phyloP scores from a whole-genome alignment of 1,284 basidiomycete genomes.

The Volvariella volvacea region DNA sequence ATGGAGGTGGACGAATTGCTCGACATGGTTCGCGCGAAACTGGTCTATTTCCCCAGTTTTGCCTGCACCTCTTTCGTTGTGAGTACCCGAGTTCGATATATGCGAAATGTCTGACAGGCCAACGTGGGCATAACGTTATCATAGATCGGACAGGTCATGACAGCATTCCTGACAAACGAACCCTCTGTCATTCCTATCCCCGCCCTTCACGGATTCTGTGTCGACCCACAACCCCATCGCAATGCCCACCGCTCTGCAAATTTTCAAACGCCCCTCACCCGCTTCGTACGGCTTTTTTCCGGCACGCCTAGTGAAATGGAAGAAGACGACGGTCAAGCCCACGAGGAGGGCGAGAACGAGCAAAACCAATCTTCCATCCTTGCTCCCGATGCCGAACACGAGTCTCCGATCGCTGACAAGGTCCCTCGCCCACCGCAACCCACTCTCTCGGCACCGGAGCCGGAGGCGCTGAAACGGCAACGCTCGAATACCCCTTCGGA shows the following conservation, averaged over 20 bases:
- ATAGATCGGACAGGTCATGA: constrained; percentile 24
- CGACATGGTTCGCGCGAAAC: constrained; percentile 16
- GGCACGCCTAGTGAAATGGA: background rate
- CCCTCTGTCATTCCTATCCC: constrained; percentile 13
- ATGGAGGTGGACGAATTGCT: constrained; percentile 21
- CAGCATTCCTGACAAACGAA: constrained; percentile 11
- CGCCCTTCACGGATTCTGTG: constrained; percentile 15
- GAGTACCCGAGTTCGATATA: constrained; percentile 8
- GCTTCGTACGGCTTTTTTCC: constrained; percentile 3
- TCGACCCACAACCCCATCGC: constrained; percentile 9
- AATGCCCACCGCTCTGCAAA: background rate
- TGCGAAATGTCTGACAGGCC: constrained; percentile 18
- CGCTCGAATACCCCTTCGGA: constrained; percentile 1
- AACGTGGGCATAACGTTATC: too few species aligned
- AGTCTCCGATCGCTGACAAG: background rate
- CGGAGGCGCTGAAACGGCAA: background rate
- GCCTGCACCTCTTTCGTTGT: constrained; percentile 27
- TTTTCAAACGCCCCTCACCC: background rate
- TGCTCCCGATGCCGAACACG: background rate
- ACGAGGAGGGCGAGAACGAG: background rate
- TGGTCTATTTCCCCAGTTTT: constrained; percentile 23
- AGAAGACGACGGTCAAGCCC: background rate
- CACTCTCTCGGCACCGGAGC: too few species aligned
- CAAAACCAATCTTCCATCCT: background rate
- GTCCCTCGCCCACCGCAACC: too few species aligned